Conservation (phyloP, 176 grass and related monocot genomes). For the Oropetium thomaeum region DNA sequence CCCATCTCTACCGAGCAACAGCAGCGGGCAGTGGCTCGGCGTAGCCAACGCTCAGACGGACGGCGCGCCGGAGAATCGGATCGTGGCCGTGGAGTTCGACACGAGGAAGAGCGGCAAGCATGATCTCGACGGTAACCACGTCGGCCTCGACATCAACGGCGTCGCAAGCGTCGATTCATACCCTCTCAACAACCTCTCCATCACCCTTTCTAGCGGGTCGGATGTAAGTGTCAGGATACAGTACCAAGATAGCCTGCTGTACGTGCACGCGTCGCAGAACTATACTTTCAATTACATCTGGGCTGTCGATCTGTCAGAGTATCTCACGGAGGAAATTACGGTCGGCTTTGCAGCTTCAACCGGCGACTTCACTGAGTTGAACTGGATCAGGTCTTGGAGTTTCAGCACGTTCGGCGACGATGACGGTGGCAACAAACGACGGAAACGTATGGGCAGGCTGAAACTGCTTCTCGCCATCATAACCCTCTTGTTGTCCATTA, state of each 20-base stretch:
- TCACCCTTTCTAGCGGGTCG: constrained; percentile 18
- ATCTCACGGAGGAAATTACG: constrained; percentile 12
- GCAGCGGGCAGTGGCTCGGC: constrained; percentile 58
- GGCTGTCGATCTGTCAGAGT: background rate
- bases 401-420: constrained; percentile 8
- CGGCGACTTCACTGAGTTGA: constrained; percentile 26
- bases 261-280: background rate
- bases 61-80: constrained; percentile 5
- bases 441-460: background rate
- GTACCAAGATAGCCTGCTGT: background rate
- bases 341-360: constrained; percentile 25
- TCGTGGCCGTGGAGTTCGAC: constrained; percentile 55
- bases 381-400: constrained; percentile 33
- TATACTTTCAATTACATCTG: accelerated
- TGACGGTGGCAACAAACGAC: background rate
- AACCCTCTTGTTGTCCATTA: background rate
- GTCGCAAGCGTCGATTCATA: background rate
- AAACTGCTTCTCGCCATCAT: background rate
- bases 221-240: background rate
- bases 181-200: constrained; percentile 34
- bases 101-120: constrained; percentile 39
- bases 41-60: constrained; percentile 14
- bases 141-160: constrained; percentile 47
- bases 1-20: constrained; percentile 20
- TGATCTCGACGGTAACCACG: constrained; percentile 43